Conservation (phyloP, 176 grass and related monocot genomes). For the Luzula sylvatica region DNA sequence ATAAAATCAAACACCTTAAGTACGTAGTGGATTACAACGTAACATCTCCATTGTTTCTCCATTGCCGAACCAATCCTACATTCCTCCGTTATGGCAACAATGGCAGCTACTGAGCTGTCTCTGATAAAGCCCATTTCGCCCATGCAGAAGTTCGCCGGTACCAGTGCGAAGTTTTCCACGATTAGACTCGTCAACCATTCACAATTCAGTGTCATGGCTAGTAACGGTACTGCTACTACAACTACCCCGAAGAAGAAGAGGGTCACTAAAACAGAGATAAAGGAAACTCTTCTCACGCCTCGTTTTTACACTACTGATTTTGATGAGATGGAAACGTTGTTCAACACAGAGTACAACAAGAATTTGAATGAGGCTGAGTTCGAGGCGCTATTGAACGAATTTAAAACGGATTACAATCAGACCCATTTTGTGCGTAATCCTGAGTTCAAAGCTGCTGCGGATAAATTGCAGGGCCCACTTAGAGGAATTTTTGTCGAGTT, state of each 20-base stretch:
- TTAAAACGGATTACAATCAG: conserved; percentile 99
- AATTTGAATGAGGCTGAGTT: conserved; percentile 90
- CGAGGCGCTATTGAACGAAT: conserved; percentile 86
- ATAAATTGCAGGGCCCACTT: conserved; percentile 78
- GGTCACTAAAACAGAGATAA: conserved; percentile 49
- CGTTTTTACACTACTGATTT: conserved; percentile 94
- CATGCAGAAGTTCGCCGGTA: conserved; percentile 15
- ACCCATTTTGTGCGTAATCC: conserved; percentile 90
- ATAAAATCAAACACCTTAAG: conserved; percentile 24
- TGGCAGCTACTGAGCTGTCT: conserved; percentile 71
- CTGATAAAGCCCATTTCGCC: conserved; percentile 49
- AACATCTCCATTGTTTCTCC: conserved; percentile 19
- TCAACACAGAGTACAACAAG: conserved; percentile 91
- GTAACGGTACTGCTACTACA: conserved; percentile 22
- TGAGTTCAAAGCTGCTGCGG: conserved; percentile 87
- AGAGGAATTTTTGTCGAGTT: conserved; percentile 92
- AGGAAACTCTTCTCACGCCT: conserved; percentile 75
- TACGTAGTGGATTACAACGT: too few relatives aligned
- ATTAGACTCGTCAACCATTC: conserved; percentile 18
- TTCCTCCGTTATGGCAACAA: conserved; percentile 20
- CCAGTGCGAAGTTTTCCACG: conserved; percentile 5
- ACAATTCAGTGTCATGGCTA: conserved; percentile 22
- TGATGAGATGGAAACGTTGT: conserved; percentile 95
- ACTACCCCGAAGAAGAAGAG: conserved; percentile 32
- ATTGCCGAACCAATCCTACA: background rate